Evolutionary conservation across 139 green algal genomes (phyloP).

Genomic region (Desmodesmus armatus): DNA sequence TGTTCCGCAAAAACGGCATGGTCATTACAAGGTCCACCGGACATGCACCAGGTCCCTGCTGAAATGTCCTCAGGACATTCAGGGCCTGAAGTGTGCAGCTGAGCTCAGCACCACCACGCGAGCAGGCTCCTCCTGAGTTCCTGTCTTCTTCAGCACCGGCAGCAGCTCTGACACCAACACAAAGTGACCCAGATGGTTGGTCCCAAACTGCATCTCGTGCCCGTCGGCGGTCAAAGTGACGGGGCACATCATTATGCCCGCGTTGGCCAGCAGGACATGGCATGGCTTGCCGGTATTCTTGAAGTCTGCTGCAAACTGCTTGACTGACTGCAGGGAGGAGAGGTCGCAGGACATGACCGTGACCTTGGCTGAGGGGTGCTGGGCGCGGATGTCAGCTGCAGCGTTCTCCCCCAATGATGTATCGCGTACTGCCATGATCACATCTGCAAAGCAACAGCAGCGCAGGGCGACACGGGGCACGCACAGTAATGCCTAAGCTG

Average conservation of each 20-base stretch:
- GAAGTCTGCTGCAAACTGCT: slow-evolving; percentile 41
- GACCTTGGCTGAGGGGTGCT: slow-evolving; percentile 15
- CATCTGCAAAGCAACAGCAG: too few relatives aligned
- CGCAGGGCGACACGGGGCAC: too few relatives aligned
- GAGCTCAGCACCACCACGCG: slow-evolving; percentile 36
- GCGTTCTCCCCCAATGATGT: slow-evolving; percentile 31
- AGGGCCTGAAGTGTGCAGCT: slow-evolving; percentile 40
- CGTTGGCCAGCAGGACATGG: slow-evolving; percentile 40
- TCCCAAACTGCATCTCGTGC: slow-evolving; percentile 58
- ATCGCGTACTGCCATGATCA: slow-evolving; percentile 50
- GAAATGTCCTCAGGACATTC: too few relatives aligned
- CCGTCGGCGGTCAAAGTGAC: slow-evolving; percentile 39
- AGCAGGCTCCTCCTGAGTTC: too few relatives aligned
- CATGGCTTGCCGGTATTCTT: slow-evolving; percentile 22
- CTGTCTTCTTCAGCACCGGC: slow-evolving; percentile 26
- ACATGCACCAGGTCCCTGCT: too few relatives aligned
- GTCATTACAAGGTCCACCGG: too few relatives aligned
- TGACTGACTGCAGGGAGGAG: slow-evolving; percentile 46
- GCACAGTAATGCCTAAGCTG: too few relatives aligned
- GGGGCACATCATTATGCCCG: slow-evolving; percentile 31
- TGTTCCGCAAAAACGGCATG: too few relatives aligned
- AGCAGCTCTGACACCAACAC: slow-evolving; percentile 29
- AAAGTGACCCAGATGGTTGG: slow-evolving; percentile 59
- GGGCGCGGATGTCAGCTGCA: slow-evolving; percentile 14
- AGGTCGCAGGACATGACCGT: slow-evolving; percentile 47